A percentile compares a stretch with the other conserved stretches of the same genome.
Evolutionary conservation across 345 rosid genomes (phyloP).

Genomic region (Cochlearia excelsa): DNA sequence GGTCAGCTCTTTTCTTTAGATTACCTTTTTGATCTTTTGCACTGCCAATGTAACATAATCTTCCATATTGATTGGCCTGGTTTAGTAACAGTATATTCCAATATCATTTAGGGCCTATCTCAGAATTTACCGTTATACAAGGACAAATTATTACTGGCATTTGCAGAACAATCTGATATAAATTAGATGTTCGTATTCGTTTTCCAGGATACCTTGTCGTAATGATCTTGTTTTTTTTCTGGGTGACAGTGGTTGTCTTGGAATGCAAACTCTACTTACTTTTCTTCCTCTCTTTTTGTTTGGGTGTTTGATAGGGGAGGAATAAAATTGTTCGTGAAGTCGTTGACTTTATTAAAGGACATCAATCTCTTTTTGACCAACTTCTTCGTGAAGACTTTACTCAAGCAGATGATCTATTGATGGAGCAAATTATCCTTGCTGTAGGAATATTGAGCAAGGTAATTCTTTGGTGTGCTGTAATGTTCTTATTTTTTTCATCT

Average conservation of each 20-base stretch:
- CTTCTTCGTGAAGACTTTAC: slow-evolving; percentile 69
- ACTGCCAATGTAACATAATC: slow-evolving; percentile 3
- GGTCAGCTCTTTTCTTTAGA: slow-evolving; percentile 45
- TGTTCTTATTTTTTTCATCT: background rate
- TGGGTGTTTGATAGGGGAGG: slow-evolving; percentile 55
- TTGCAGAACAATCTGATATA: background rate
- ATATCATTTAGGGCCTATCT: background rate
- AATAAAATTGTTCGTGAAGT: slow-evolving; percentile 88
- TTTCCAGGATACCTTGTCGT: slow-evolving; percentile 1
- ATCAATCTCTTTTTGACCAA: slow-evolving; percentile 74
- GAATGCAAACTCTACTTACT: slow-evolving; percentile 1
- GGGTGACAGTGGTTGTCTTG: slow-evolving; percentile 10
- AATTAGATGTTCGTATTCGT: background rate
- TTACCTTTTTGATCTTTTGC: slow-evolving; percentile 6
- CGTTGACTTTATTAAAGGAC: slow-evolving; percentile 73
- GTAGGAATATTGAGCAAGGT: slow-evolving; percentile 93
- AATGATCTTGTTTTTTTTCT: slow-evolving; percentile 2
- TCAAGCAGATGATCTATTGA: slow-evolving; percentile 63
- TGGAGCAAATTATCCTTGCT: slow-evolving; percentile 87
- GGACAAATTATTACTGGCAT: slow-evolving; percentile 7
- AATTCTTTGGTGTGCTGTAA: slow-evolving; percentile 14
- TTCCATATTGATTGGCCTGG: background rate
- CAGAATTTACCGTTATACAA: background rate
- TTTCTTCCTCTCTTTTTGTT: slow-evolving; percentile 8
- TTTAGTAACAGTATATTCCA: slow-evolving; percentile 8